Evolutionary conservation across 371 early-diverging fungal genomes (phyloP), one percentile per base, ranked within the genome.

Genomic region (Lichtheimia ramosa): DNA sequence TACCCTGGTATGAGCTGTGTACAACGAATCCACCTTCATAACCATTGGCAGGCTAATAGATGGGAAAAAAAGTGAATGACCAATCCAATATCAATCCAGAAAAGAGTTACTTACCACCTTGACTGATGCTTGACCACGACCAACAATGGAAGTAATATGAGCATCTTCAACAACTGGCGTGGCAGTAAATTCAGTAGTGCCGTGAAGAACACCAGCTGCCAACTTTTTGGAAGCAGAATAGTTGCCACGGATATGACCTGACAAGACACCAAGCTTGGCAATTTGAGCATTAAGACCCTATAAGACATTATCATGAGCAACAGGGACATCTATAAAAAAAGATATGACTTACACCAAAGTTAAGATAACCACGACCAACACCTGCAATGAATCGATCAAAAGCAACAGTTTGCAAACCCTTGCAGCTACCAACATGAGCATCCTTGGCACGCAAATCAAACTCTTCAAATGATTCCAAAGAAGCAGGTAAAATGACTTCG

Each of bases 301-400:
- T 25, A 15, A 55, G 43, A 14, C 3, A 42, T 3, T 8, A 23
- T 5, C 8, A n/a, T 25, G n/a, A 51, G 25, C 51, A 51, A 18
- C 6, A 5, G 1, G 12, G 1, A n/a, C n/a, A 46, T 6, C 3
- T 5, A 18, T 5, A 5, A 0, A 15, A 5, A 21, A 4, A 51
- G 0, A 23, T n/a, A n/a, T 49, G 7, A 59, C 59, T 21, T 59
- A 59, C 59, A n/a, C 24, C 59, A 15, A 65, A 60, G 16, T 59
- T 51, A 28, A 65, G 48, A 16, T 48, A 56, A 41, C 65, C 65
- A 51, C 60, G 60, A 34, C 65, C 65, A 27, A 65, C 52, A 52
- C 65, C 65, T 24, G 65, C 65, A 39, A 25, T 23, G 60, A 65
- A 59, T 28, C 56, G 46, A 25, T 48, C 60, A 65, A 65, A 65